phyloP scores from a whole-genome alignment of 1,139 yeast genomes.

The Yamadazyma taylorii region DNA sequence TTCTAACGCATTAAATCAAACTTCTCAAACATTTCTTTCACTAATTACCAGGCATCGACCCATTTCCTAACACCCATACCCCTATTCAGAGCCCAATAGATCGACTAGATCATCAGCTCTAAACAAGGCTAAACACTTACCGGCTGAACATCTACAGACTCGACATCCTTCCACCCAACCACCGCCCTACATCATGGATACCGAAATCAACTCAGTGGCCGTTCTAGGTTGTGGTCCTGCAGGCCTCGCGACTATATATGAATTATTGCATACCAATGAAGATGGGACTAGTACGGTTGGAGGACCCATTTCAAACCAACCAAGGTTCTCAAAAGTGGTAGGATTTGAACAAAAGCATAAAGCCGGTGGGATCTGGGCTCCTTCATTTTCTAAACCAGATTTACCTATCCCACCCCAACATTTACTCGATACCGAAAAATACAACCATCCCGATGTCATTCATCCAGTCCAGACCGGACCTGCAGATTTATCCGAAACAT shows the following conservation, averaged over 20 bases:
- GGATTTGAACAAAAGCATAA: slow-evolving; percentile 34
- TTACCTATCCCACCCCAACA: slow-evolving; percentile 31
- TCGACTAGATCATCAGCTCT: too few species aligned
- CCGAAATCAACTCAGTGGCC: slow-evolving; percentile 26
- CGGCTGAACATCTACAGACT: too few species aligned
- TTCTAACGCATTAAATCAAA: too few species aligned
- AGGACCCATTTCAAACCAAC: slow-evolving; percentile 13
- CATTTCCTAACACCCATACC: too few species aligned
- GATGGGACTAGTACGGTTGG: slow-evolving; percentile 34
- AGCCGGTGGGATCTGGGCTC: slow-evolving; percentile 40
- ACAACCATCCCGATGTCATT: slow-evolving; percentile 25
- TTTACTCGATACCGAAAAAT: slow-evolving; percentile 27
- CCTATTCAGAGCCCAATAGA: too few species aligned
- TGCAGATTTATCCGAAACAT: slow-evolving; percentile 14
- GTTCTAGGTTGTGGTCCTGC: slow-evolving; percentile 42
- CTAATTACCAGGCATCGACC: too few species aligned
- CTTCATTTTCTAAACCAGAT: slow-evolving; percentile 24
- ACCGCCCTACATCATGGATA: too few species aligned
- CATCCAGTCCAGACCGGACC: slow-evolving; percentile 24
- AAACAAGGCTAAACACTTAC: too few species aligned
- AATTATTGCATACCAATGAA: slow-evolving; percentile 31
- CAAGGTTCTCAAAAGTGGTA: slow-evolving; percentile 27
- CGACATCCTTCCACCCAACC: too few species aligned
- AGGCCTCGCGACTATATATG: slow-evolving; percentile 37
- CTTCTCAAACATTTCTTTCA: too few species aligned